Evolutionary conservation across 768 basidiomycete genomes (phyloP).

Genomic region (Dioszegia hungarica): DNA sequence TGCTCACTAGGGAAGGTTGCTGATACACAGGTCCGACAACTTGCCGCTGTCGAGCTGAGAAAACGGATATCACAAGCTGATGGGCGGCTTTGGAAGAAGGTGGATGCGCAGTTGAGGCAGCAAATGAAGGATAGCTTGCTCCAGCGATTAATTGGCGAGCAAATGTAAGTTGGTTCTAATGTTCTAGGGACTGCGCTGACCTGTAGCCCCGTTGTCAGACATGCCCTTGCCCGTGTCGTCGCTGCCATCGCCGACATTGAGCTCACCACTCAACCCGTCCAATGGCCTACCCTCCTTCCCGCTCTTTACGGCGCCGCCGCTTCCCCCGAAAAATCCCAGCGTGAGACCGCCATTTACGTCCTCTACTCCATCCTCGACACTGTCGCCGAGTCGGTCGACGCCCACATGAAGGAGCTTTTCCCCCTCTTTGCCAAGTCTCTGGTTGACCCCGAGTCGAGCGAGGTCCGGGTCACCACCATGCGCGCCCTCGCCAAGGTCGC

Average conservation of each 20-base stretch:
- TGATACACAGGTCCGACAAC: constrained; percentile 73
- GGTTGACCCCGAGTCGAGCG: constrained; percentile 75
- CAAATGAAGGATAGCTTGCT: constrained; percentile 82
- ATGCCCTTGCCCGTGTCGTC: constrained; percentile 85
- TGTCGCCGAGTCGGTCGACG: constrained; percentile 79
- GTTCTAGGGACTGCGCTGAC: not conserved
- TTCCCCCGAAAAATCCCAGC: constrained; percentile 64
- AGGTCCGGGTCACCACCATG: constrained; percentile 85
- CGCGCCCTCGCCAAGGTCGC: constrained; percentile 88
- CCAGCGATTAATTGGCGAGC: constrained; percentile 68
- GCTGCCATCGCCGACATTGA: constrained; percentile 89
- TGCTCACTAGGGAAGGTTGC: not conserved
- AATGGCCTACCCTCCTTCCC: constrained; percentile 81
- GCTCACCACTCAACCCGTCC: constrained; percentile 52
- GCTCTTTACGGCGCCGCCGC: constrained; percentile 75
- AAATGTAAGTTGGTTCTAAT: constrained; percentile 57
- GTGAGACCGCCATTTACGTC: constrained; percentile 88
- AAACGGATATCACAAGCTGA: constrained; percentile 81
- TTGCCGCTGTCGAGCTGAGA: constrained; percentile 91
- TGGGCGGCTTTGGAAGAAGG: constrained; percentile 73
- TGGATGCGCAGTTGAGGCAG: constrained; percentile 64
- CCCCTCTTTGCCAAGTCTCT: constrained; percentile 70
- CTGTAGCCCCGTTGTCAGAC: constrained; percentile 76
- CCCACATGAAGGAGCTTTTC: constrained; percentile 57
- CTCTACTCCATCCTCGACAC: constrained; percentile 77